A percentile compares a stretch with the other conserved stretches of the same genome.
Evolutionary conservation across 1,284 basidiomycete genomes (phyloP).

Genomic region (Puccinia sorghi): DNA sequence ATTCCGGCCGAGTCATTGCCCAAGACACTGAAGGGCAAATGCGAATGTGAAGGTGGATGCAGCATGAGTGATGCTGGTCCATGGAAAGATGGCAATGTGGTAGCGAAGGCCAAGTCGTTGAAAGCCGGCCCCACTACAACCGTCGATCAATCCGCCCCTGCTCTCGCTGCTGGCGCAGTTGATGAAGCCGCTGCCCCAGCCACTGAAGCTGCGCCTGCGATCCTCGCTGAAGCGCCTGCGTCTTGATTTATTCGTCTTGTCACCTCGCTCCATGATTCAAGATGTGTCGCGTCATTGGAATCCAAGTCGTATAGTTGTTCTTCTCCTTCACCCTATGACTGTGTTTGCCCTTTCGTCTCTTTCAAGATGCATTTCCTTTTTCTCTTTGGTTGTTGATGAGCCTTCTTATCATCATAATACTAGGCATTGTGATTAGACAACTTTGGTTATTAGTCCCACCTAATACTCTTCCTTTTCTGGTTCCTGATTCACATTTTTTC

Average conservation of each 20-base stretch:
- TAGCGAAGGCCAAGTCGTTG: slow-evolving; percentile 53
- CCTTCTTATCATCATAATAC: background rate
- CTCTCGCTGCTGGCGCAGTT: background rate
- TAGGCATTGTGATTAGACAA: background rate
- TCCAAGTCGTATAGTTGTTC: background rate
- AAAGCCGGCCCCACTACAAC: slow-evolving; percentile 25
- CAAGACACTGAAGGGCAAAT: slow-evolving; percentile 78
- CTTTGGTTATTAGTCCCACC: background rate
- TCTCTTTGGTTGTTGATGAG: background rate
- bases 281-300: background rate
- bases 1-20: slow-evolving; percentile 83
- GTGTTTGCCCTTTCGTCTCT: slow-evolving; percentile 7
- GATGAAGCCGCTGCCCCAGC: background rate
- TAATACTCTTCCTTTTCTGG: background rate
- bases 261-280: background rate
- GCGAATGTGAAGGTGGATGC: slow-evolving; percentile 78
- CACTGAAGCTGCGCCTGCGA: background rate
- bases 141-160: background rate
- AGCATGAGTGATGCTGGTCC: slow-evolving; percentile 87
- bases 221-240: background rate
- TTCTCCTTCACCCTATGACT: background rate
- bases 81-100: slow-evolving; percentile 68
- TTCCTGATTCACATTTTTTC: background rate
- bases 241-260: background rate
- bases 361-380: background rate